These are phyloP conservation scores for Penicillium canariense DNA, from an alignment of 495 filamentous ascomycete genomes.

Conservation along the genomic window DNA sequence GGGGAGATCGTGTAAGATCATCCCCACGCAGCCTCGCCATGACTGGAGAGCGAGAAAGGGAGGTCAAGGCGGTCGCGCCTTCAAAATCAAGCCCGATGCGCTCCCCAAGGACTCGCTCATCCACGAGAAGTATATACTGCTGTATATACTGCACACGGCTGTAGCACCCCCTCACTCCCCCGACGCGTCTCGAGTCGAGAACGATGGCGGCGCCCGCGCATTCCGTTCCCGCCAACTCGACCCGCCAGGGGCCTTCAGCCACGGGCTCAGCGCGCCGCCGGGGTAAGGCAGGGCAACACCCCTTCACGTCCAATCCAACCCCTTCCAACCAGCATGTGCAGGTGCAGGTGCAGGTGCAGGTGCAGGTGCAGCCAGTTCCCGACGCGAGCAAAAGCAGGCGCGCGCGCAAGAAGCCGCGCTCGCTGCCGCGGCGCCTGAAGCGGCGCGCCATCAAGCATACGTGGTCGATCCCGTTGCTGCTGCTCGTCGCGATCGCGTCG, in stretches of 20 bases:
- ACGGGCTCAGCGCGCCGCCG: background rate
- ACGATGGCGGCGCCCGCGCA: background rate
- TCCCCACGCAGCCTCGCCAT: too few relatives aligned
- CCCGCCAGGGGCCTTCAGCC: background rate
- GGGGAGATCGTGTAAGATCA: too few relatives aligned
- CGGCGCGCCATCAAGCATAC: slow-evolving; percentile 59
- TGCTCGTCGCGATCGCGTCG: slow-evolving; percentile 55
- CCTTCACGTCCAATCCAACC: background rate
- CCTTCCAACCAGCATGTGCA: background rate
- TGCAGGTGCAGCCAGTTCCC: too few relatives aligned
- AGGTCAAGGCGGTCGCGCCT: too few relatives aligned
- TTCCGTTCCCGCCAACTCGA: background rate
- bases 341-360: too few relatives aligned
- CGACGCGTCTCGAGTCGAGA: background rate
- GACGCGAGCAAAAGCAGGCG: background rate
- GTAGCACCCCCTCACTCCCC: background rate
- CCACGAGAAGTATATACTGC: too few relatives aligned
- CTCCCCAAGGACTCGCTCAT: too few relatives aligned
- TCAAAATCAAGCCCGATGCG: too few relatives aligned
- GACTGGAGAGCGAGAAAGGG: too few relatives aligned
- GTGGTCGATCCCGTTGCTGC: slow-evolving; percentile 69
- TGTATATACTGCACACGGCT: too few relatives aligned
- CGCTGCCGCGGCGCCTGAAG: slow-evolving; percentile 54
- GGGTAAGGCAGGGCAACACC: background rate
- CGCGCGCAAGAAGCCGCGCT: slow-evolving; percentile 39